Conservation (phyloP, 805 yeast species). For the Sugiyamaella boreocaroliniensis region DNA sequence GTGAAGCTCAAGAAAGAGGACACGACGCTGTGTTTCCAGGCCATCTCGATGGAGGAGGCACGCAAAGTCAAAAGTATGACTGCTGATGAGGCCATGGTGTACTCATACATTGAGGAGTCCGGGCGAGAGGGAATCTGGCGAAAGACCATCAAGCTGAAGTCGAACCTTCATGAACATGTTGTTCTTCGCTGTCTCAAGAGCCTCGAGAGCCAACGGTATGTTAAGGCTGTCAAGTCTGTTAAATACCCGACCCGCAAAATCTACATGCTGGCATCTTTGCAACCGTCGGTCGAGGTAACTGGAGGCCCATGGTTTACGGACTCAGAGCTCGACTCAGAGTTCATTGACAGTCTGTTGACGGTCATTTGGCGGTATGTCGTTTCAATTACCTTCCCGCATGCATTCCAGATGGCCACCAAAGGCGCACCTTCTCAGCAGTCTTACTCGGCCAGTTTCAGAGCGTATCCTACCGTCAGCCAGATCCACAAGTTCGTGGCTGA, state of each 20-base stretch:
- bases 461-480: conserved; percentile 63
- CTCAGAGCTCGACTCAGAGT: conserved; percentile 88
- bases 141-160: conserved; percentile 78
- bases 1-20: conserved; percentile 64
- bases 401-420: conserved; percentile 37
- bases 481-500: conserved; percentile 67
- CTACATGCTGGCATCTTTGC: conserved; percentile 88
- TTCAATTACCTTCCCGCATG: conserved; percentile 66
- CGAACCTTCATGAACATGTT: conserved; percentile 88
- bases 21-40: conserved; percentile 64
- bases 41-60: conserved; percentile 69
- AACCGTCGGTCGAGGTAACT: conserved; percentile 91
- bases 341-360: conserved; percentile 73
- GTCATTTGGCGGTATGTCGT: conserved; percentile 87
- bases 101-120: conserved; percentile 83
- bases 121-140: conserved; percentile 97
- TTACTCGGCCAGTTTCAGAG: conserved; percentile 52
- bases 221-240: conserved; percentile 85
- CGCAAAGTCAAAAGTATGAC: conserved; percentile 67
- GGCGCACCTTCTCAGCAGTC: conserved; percentile 39
- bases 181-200: conserved; percentile 75
- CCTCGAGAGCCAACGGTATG: conserved; percentile 71
- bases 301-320: conserved; percentile 99
- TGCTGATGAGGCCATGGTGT: conserved; percentile 84
- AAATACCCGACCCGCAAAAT: conserved; percentile 89